Conservation (phyloP, 352 stramenopile species). For the Globisporangium nagaii region DNA sequence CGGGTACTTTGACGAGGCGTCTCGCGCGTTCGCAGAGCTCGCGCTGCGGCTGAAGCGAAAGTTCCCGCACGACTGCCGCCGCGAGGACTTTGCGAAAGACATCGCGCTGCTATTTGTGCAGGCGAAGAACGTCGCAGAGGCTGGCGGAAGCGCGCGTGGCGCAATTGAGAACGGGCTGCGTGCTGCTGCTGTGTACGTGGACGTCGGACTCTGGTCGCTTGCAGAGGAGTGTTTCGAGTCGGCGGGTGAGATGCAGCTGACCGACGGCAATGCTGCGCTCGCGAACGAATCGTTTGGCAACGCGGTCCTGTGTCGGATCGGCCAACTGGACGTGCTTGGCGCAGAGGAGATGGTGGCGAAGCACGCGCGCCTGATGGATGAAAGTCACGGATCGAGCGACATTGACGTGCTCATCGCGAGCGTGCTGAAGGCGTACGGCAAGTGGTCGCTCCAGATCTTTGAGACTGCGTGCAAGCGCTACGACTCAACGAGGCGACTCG, state of each 20-base stretch:
- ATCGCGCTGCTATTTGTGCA: constrained; percentile 46
- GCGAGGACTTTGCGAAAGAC: constrained; percentile 22
- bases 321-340: constrained; percentile 44
- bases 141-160: constrained; percentile 37
- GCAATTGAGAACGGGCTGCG: constrained; percentile 47
- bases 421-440: constrained; percentile 50
- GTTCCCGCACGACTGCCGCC: constrained; percentile 49
- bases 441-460: constrained; percentile 46
- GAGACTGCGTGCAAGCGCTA: constrained; percentile 47
- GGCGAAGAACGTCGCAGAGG: constrained; percentile 48
- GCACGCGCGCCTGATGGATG: constrained; percentile 28
- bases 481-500: constrained; percentile 31
- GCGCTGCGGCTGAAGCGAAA: constrained; percentile 53
- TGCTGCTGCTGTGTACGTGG: constrained; percentile 45
- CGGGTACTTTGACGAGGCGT: constrained; percentile 70
- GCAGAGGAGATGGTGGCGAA: constrained; percentile 46
- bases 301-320: constrained; percentile 56
- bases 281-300: constrained; percentile 56
- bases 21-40: constrained; percentile 48
- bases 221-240: constrained; percentile 54
- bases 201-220: constrained; percentile 41
- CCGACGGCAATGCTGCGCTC: constrained; percentile 21
- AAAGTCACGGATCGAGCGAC: constrained; percentile 28
- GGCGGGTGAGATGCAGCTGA: constrained; percentile 42
- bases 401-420: constrained; percentile 50